These are phyloP conservation scores for Sarocladium brachiariae DNA, from an alignment of 2,329 filamentous ascomycete species.

Conservation along the genomic window DNA sequence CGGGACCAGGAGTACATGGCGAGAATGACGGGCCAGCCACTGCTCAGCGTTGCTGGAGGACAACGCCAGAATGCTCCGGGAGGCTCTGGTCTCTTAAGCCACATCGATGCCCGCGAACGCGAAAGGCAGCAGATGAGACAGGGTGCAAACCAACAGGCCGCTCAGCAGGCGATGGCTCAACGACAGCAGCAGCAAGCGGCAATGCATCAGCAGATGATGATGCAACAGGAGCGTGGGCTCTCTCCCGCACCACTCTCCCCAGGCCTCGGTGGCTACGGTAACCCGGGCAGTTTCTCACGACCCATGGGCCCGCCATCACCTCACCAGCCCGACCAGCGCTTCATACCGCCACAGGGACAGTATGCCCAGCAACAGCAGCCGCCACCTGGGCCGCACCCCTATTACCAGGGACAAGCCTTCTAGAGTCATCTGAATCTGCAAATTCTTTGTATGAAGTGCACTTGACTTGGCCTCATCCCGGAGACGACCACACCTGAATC, in stretches of 20 bases:
- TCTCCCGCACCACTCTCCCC: constrained; percentile 14
- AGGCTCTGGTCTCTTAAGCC: constrained; percentile 59
- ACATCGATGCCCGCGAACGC: constrained; percentile 72
- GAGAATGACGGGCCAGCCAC: constrained; percentile 67
- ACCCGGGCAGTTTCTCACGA: constrained; percentile 24
- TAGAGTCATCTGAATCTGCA: constrained; percentile 16
- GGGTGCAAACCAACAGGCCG: constrained; percentile 54
- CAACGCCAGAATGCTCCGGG: constrained; percentile 44
- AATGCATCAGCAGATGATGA: constrained; percentile 21
- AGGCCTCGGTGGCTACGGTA: no score
- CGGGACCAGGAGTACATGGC: constrained; percentile 87
- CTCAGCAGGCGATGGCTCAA: constrained; percentile 16
- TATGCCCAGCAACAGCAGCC: constrained; percentile 19
- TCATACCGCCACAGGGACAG: constrained; percentile 25
- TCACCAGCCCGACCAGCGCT: constrained; percentile 21
- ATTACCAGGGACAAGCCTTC: constrained; percentile 31
- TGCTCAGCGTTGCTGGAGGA: constrained; percentile 59
- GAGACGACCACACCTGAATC: neutral
- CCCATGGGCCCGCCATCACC: constrained; percentile 22
- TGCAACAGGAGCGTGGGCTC: constrained; percentile 22
- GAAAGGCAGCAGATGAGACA: constrained; percentile 68
- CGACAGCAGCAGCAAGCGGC: constrained; percentile 43
- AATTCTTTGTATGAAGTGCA: no score
- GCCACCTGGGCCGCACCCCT: constrained; percentile 19
- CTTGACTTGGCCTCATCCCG: no score